A percentile compares a stretch with the other conserved stretches of the same genome.
Conservation (phyloP, 352 stramenopile genomes). For the Phytopythium oedochilum region DNA sequence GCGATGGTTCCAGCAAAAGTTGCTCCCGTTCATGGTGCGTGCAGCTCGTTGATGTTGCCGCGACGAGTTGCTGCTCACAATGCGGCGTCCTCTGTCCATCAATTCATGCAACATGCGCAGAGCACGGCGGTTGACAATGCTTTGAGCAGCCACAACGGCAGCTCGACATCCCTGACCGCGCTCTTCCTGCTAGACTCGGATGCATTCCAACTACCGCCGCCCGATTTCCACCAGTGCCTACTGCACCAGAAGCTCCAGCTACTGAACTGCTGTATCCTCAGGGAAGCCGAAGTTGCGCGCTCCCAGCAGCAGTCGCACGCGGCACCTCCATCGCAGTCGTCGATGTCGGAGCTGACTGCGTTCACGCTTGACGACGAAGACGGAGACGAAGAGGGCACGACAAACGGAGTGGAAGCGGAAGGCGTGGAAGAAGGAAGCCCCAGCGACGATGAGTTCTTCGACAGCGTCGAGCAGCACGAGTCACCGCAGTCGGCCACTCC, state of each 20-base stretch:
- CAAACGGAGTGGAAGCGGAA: conserved; percentile 8
- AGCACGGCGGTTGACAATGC: conserved; percentile 25
- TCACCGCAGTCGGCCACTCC: neutral
- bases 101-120: conserved; percentile 10
- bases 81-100: too few species aligned
- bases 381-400: conserved; percentile 5
- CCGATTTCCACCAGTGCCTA: conserved; percentile 71
- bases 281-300: conserved; percentile 17
- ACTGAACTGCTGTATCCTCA: conserved; percentile 75
- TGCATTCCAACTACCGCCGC: conserved; percentile 38
- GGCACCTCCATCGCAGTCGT: conserved; percentile 1
- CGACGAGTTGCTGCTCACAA: neutral
- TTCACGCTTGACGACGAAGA: conserved; percentile 26
- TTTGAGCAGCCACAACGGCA: conserved; percentile 20
- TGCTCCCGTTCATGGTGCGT: conserved; percentile 72
- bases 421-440: conserved; percentile 21
- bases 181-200: conserved; percentile 52
- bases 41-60: neutral
- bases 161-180: conserved; percentile 33
- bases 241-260: conserved; percentile 80
- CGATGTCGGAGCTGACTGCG: conserved; percentile 22
- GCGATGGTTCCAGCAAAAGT: conserved; percentile 53
- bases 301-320: neutral
- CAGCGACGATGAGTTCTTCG: conserved; percentile 84
- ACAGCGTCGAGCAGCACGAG: conserved; percentile 59